phyloP scores from a whole-genome alignment of 2,329 filamentous ascomycete genomes.

The Colletotrichum sansevieriae region DNA sequence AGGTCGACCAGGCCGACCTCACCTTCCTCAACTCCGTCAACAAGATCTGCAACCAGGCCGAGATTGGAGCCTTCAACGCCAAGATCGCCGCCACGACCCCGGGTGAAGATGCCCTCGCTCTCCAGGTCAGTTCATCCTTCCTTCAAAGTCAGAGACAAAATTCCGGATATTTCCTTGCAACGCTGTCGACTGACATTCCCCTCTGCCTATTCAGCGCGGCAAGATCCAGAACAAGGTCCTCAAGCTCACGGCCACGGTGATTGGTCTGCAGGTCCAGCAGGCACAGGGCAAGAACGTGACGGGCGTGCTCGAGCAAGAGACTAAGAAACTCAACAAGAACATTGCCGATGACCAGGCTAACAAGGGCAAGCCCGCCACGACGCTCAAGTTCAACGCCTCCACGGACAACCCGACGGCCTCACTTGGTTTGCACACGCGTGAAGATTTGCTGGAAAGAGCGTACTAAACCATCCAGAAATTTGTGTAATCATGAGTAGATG shows the following conservation, averaged over 20 bases:
- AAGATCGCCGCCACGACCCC: constrained; percentile 61
- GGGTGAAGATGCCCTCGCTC: constrained; percentile 60
- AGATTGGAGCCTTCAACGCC: constrained; percentile 65
- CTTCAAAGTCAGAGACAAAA: not conserved
- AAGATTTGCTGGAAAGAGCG: too few relatives aligned
- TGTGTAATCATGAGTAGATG: too few relatives aligned
- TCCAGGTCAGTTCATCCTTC: constrained; percentile 52
- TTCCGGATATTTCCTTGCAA: not conserved
- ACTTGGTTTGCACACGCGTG: too few relatives aligned
- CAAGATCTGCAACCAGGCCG: constrained; percentile 65
- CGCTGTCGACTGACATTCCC: not conserved
- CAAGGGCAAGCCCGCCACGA: constrained; percentile 59
- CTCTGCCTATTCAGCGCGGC: constrained; percentile 54
- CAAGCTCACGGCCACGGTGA: constrained; percentile 65
- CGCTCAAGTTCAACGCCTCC: constrained; percentile 41
- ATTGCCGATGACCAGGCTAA: constrained; percentile 60
- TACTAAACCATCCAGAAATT: too few relatives aligned
- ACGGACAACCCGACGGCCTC: constrained; percentile 36
- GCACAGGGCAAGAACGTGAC: constrained; percentile 64
- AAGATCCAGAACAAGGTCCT: constrained; percentile 73
- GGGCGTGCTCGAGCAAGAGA: constrained; percentile 59
- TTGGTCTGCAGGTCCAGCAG: constrained; percentile 62
- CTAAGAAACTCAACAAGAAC: constrained; percentile 67
- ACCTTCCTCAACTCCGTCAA: constrained; percentile 64
- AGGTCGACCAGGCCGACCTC: constrained; percentile 61